phyloP scores from a whole-genome alignment of 2,329 filamentous ascomycete species.

The Sclerotinia subarctica region DNA sequence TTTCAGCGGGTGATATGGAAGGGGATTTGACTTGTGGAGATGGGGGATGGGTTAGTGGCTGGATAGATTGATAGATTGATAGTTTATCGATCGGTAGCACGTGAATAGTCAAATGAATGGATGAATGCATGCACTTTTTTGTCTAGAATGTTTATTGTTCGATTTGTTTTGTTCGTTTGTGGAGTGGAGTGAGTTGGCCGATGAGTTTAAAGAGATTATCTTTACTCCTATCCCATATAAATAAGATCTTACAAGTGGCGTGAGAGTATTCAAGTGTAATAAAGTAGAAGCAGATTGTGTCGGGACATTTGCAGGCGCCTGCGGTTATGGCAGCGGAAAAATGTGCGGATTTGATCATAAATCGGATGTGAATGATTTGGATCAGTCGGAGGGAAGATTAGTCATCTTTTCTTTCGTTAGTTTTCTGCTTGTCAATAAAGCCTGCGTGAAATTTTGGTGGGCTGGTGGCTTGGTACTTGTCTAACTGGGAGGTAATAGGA shows the following conservation, averaged over 20 bases:
- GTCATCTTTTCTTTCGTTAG: background rate
- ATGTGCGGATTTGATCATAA: slow-evolving; percentile 22
- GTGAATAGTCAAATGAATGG: background rate
- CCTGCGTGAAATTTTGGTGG: too few species aligned
- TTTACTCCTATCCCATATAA: too few species aligned
- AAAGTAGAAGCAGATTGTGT: slow-evolving; percentile 21
- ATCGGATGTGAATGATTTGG: too few species aligned
- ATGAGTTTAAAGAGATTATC: too few species aligned
- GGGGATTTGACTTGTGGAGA: too few species aligned
- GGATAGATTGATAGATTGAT: background rate
- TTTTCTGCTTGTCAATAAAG: background rate
- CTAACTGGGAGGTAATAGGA: background rate
- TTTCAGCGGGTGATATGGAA: background rate
- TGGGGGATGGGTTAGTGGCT: too few species aligned
- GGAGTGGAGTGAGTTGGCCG: background rate
- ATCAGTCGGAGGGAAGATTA: background rate
- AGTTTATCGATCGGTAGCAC: background rate
- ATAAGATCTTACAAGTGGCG: too few species aligned
- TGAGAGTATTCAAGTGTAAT: too few species aligned
- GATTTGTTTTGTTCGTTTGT: background rate
- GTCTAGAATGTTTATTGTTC: background rate
- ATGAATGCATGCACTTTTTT: background rate
- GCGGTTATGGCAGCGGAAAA: slow-evolving; percentile 34
- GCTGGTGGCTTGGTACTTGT: background rate
- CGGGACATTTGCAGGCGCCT: slow-evolving; percentile 29